These are phyloP conservation scores for Chlorella sp. DNA, from an alignment of 139 green algal genomes.

Conservation along the genomic window DNA sequence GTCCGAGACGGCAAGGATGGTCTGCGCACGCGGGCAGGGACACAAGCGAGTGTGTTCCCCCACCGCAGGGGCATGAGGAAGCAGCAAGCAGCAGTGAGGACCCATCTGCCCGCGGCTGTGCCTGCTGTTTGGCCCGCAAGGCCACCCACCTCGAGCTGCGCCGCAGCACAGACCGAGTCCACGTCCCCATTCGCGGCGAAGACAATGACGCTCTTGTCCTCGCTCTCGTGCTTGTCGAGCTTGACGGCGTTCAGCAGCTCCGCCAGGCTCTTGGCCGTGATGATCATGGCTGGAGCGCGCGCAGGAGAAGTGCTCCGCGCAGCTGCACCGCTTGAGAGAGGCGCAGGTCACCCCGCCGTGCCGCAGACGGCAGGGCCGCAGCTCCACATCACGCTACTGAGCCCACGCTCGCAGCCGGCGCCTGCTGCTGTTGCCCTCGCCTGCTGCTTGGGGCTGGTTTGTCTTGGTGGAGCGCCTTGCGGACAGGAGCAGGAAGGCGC, in stretches of 20 bases:
- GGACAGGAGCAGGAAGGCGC: too few species aligned
- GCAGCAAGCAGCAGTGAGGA: too few species aligned
- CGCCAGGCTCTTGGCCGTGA: not conserved
- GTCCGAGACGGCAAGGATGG: constrained; percentile 25
- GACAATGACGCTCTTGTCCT: constrained; percentile 57
- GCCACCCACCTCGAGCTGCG: constrained; percentile 60
- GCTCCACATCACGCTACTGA: too few species aligned
- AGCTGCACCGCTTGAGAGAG: not conserved
- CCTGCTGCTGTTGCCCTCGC: too few species aligned
- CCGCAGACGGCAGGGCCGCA: not conserved
- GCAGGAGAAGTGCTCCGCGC: not conserved
- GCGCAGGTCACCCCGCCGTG: not conserved
- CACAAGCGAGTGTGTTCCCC: too few species aligned
- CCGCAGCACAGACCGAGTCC: constrained; percentile 63
- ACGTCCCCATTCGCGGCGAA: constrained; percentile 57
- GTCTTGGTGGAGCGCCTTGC: too few species aligned
- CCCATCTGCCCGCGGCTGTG: too few species aligned
- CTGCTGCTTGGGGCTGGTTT: too few species aligned
- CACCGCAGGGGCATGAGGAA: too few species aligned
- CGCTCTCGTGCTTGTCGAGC: constrained; percentile 43
- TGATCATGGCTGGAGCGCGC: constrained; percentile 1
- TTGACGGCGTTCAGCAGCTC: constrained; percentile 45
- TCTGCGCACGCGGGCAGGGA: constrained; percentile 19
- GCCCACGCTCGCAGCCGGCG: too few species aligned
- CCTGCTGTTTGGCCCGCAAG: too few species aligned